These are phyloP conservation scores for Aspergillus fructus DNA, from an alignment of 2,329 filamentous ascomycete genomes.

Conservation along the genomic window DNA sequence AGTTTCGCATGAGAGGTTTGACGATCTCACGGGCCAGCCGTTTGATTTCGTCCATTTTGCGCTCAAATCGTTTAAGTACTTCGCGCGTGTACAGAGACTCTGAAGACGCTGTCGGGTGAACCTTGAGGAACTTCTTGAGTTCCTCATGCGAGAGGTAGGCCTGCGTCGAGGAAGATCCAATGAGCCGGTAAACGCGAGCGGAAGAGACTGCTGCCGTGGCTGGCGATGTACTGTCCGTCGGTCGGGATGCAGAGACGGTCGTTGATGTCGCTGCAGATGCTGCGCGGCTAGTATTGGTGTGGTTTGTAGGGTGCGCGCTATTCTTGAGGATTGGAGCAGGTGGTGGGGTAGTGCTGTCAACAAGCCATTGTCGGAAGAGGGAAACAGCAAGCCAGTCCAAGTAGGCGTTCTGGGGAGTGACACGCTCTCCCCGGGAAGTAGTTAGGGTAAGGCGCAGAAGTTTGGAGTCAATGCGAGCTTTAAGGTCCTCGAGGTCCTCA, in stretches of 20 bases:
- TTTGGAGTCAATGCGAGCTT: slow-evolving; percentile 74
- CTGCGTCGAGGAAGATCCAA: slow-evolving; percentile 63
- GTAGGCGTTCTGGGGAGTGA: slow-evolving; percentile 75
- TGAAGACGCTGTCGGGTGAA: slow-evolving; percentile 63
- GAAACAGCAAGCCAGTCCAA: slow-evolving; percentile 87
- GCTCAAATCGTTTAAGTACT: slow-evolving; percentile 81
- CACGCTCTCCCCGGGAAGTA: slow-evolving; percentile 76
- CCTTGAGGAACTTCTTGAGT: slow-evolving; percentile 84
- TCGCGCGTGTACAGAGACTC: slow-evolving; percentile 72
- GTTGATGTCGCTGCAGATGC: slow-evolving; percentile 14
- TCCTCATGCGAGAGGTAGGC: slow-evolving; percentile 81
- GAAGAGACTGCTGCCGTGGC: slow-evolving; percentile 31
- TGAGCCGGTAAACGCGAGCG: slow-evolving; percentile 73
- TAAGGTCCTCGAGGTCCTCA: slow-evolving; percentile 81
- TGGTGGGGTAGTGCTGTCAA: slow-evolving; percentile 79
- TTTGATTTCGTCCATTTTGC: slow-evolving; percentile 85
- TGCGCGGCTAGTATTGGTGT: slow-evolving; percentile 13
- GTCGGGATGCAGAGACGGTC: slow-evolving; percentile 13
- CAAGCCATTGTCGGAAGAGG: slow-evolving; percentile 89
- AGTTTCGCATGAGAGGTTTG: slow-evolving; percentile 80
- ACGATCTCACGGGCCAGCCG: slow-evolving; percentile 78
- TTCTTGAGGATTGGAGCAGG: slow-evolving; percentile 52
- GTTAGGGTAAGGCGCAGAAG: slow-evolving; percentile 79
- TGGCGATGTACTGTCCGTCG: slow-evolving; percentile 21
- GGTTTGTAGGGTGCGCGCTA: slow-evolving; percentile 11